A percentile compares a stretch with the other conserved stretches of the same genome.
Evolutionary conservation across 306 rosid species (phyloP).

Genomic region (Sicyos baderoa): DNA sequence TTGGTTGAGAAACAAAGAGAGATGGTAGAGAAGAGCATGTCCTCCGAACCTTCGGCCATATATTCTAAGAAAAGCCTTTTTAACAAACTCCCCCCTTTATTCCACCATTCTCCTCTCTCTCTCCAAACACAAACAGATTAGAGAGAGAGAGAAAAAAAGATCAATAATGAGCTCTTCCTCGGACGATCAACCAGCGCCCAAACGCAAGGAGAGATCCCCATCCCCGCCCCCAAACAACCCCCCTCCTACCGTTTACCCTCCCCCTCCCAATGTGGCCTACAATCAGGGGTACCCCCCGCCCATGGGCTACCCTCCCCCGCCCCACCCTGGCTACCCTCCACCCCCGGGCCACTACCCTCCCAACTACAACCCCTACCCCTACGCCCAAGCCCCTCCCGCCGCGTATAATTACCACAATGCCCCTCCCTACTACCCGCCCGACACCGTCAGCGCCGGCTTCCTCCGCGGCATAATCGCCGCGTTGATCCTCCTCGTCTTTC

Average conservation of each 20-base stretch:
- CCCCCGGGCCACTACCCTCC: constrained; percentile 2
- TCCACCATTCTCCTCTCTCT: not conserved
- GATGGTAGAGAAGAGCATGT: constrained; percentile 2
- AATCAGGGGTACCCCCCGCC: constrained; percentile 23
- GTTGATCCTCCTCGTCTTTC: not conserved
- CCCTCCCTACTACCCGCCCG: not conserved
- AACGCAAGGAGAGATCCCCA: not conserved
- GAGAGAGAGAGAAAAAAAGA: not conserved
- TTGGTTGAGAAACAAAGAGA: not conserved
- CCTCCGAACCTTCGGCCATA: not conserved
- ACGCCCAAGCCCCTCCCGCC: constrained; percentile 15
- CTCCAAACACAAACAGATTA: not conserved
- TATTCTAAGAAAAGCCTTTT: constrained; percentile 13
- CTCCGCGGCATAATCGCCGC: constrained; percentile 27
- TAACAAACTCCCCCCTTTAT: not conserved
- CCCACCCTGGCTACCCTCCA: constrained; percentile 14
- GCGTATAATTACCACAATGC: constrained; percentile 4
- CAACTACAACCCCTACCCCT: not conserved
- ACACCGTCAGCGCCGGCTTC: constrained; percentile 13
- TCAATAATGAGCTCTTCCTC: constrained; percentile 19
- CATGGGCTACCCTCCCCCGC: too few species aligned
- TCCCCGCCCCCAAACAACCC: constrained; percentile 7
- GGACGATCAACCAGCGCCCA: not conserved
- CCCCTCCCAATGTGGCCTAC: constrained; percentile 10
- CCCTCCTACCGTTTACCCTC: constrained; percentile 18